Conservation (phyloP, 306 rosid genomes). For the Vigna radiata region DNA sequence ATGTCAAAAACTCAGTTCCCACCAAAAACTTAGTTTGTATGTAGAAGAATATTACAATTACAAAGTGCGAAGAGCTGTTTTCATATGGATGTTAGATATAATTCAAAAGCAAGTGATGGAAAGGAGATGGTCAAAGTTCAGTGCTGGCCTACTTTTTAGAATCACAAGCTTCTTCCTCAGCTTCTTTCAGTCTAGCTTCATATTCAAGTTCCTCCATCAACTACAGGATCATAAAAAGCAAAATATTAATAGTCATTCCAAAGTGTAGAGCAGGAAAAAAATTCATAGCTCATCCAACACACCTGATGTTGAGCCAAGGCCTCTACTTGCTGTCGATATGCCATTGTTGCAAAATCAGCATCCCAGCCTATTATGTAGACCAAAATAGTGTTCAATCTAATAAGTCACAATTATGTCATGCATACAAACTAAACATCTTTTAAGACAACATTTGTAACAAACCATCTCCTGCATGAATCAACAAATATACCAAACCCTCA, state of each 20-base stretch:
- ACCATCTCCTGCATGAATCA: slow-evolving; percentile 19
- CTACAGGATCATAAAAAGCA: slow-evolving; percentile 49
- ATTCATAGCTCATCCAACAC: slow-evolving; percentile 38
- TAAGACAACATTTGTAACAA: slow-evolving; percentile 31
- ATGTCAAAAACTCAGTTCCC: slow-evolving; percentile 22
- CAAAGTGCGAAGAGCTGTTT: slow-evolving; percentile 10
- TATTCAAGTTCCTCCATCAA: slow-evolving; percentile 93
- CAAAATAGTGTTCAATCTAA: slow-evolving; percentile 43
- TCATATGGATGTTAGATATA: neutral
- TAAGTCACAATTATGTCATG: slow-evolving; percentile 37
- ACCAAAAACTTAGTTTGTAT: slow-evolving; percentile 1
- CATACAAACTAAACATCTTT: slow-evolving; percentile 32
- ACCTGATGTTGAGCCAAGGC: slow-evolving; percentile 96
- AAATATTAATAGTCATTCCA: slow-evolving; percentile 31
- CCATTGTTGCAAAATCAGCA: slow-evolving; percentile 97
- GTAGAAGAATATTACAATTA: slow-evolving; percentile 14
- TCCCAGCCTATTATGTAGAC: slow-evolving; percentile 79
- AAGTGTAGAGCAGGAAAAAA: slow-evolving; percentile 26
- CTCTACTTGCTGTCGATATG: slow-evolving; percentile 97
- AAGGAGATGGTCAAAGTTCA: slow-evolving; percentile 29
- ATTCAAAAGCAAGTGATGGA: neutral
- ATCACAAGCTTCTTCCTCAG: slow-evolving; percentile 69
- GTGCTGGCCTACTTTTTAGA: slow-evolving; percentile 63
- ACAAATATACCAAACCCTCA: slow-evolving; percentile 19
- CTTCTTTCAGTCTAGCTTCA: slow-evolving; percentile 85